Conservation (phyloP, 495 filamentous ascomycete species). For the Cudoniella acicularis region DNA sequence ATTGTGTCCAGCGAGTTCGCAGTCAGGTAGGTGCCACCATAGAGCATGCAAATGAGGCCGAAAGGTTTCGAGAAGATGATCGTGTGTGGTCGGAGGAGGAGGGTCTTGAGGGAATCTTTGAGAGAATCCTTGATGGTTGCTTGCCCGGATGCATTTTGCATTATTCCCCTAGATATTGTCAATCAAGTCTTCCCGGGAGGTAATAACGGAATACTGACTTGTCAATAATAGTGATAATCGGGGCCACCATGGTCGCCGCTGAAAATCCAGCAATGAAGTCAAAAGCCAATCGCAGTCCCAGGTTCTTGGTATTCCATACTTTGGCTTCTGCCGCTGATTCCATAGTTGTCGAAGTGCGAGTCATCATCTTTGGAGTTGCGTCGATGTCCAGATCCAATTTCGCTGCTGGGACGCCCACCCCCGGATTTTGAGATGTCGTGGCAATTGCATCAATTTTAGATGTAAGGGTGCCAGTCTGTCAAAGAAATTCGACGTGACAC, state of each 20-base stretch:
- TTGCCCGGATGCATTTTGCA: slow-evolving; percentile 89
- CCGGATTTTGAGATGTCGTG: slow-evolving; percentile 12
- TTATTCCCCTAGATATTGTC: slow-evolving; percentile 65
- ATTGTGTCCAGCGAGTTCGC: slow-evolving; percentile 86
- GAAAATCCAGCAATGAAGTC: slow-evolving; percentile 69
- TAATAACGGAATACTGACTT: slow-evolving; percentile 49
- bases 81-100: slow-evolving; percentile 63
- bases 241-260: slow-evolving; percentile 81
- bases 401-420: slow-evolving; percentile 4
- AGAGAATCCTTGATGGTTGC: slow-evolving; percentile 67
- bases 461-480: not conserved
- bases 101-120: slow-evolving; percentile 54
- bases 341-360: slow-evolving; percentile 1
- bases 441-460: slow-evolving; percentile 9
- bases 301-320: slow-evolving; percentile 74
- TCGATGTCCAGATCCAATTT: not conserved
- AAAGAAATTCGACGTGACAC: not conserved
- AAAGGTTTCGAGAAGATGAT: slow-evolving; percentile 80
- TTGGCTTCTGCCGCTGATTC: slow-evolving; percentile 7
- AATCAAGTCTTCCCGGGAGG: slow-evolving; percentile 13
- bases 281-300: slow-evolving; percentile 64
- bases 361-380: not conserved
- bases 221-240: slow-evolving; percentile 87
- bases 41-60: slow-evolving; percentile 81
- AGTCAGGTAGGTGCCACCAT: slow-evolving; percentile 86